Percentiles rank a stretch among this genome's conserved stretches.
Evolutionary conservation across 805 yeast genomes (phyloP).

Genomic region (Saccharomycopsis javanensis): DNA sequence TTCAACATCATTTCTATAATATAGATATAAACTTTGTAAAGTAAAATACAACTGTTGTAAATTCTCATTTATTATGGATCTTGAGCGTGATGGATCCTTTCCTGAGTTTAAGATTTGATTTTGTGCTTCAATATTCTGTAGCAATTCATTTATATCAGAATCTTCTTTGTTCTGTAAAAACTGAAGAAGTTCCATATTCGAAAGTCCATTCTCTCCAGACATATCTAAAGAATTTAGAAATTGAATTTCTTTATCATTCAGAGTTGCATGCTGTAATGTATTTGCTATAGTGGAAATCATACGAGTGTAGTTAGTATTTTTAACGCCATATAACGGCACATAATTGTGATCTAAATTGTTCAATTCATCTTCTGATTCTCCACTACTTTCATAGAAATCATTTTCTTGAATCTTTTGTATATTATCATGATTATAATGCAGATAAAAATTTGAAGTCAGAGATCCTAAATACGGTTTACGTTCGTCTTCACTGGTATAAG

Average conservation of each 20-base stretch:
- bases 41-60: not conserved
- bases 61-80: not conserved
- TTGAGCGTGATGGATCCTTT: slow-evolving; percentile 1
- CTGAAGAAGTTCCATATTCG: not conserved
- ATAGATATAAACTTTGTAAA: not conserved
- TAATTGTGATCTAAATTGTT: not conserved
- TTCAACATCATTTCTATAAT: slow-evolving; percentile 2
- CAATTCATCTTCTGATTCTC: not conserved
- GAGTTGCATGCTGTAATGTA: not conserved
- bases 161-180: slow-evolving; percentile 6
- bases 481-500: not conserved
- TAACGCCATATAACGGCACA: not conserved
- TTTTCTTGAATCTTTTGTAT: not conserved
- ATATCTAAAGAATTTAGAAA: not conserved
- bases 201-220: not conserved
- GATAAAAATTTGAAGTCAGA: not conserved
- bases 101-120: slow-evolving; percentile 1
- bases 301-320: not conserved
- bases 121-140: not conserved
- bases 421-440: not conserved
- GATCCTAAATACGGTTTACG: not conserved
- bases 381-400: not conserved
- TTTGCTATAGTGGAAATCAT: not conserved
- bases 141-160: not conserved
- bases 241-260: not conserved